These are phyloP conservation scores for Blepharisma undulans DNA, from an alignment of 169 alveolate species.

Conservation along the genomic window DNA sequence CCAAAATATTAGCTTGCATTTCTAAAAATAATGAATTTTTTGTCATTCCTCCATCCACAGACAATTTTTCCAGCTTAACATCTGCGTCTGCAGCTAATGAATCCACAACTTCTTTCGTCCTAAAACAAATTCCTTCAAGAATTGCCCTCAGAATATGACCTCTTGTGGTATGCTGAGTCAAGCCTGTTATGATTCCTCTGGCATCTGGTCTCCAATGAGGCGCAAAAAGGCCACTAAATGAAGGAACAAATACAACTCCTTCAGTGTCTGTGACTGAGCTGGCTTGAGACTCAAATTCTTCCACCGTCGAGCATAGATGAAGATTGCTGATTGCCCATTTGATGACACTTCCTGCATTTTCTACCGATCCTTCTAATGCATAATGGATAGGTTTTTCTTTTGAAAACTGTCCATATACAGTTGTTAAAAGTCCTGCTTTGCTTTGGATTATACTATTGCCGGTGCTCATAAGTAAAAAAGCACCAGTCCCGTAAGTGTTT, in stretches of 20 bases:
- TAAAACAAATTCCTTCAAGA: constrained; percentile 88
- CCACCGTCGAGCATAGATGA: constrained; percentile 65
- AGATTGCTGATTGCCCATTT: constrained; percentile 86
- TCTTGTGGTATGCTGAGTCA: constrained; percentile 84
- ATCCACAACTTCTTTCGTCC: constrained; percentile 83
- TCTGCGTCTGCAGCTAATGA: constrained; percentile 58
- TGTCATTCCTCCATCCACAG: constrained; percentile 93
- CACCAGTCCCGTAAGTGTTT: constrained; percentile 95
- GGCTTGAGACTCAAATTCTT: constrained; percentile 64
- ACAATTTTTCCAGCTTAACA: constrained; percentile 64
- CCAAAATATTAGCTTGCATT: constrained; percentile 82
- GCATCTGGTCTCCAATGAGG: constrained; percentile 96
- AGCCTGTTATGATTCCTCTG: constrained; percentile 90
- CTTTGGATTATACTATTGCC: constrained; percentile 84
- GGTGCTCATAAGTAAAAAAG: constrained; percentile 89
- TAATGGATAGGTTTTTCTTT: constrained; percentile 70
- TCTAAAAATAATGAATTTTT: constrained; percentile 83
- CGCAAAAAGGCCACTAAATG: constrained; percentile 92
- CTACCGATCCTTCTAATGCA: constrained; percentile 96
- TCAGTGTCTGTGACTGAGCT: constrained; percentile 79
- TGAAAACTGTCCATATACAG: constrained; percentile 88
- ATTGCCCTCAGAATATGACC: constrained; percentile 90
- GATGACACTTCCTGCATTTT: constrained; percentile 92
- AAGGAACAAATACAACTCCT: constrained; percentile 93
- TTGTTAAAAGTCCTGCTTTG: constrained; percentile 88